phyloP scores from a whole-genome alignment of 495 filamentous ascomycete genomes.

The Entonaema liquescens region DNA sequence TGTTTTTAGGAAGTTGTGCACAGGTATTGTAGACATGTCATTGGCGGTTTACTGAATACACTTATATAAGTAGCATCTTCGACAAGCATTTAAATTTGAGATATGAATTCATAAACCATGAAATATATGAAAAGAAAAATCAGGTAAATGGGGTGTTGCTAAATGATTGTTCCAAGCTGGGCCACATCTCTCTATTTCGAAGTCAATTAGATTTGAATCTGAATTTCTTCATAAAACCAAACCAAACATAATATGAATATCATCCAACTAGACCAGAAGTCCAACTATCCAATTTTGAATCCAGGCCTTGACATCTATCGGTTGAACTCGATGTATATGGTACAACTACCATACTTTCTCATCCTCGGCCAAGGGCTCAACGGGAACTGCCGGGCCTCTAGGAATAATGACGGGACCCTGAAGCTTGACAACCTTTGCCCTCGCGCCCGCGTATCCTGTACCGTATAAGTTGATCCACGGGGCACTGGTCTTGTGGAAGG shows the following conservation, averaged over 20 bases:
- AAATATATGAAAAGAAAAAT: background rate
- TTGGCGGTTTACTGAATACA: no score
- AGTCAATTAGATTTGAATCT: background rate
- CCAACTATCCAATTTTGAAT: background rate
- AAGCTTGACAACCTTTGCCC: conserved; percentile 33
- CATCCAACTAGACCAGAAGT: background rate
- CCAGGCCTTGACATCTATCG: background rate
- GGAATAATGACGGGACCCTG: conserved; percentile 44
- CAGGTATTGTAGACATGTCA: no score
- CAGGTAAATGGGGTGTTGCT: no score
- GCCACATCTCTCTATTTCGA: background rate
- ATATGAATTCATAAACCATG: background rate
- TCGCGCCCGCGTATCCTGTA: conserved; percentile 37
- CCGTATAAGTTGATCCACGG: conserved; percentile 40
- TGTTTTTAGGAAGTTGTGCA: background rate
- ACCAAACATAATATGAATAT: background rate
- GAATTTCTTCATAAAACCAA: background rate
- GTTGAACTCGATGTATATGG: background rate
- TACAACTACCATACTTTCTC: conserved; percentile 14
- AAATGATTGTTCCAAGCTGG: background rate
- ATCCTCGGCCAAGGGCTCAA: conserved; percentile 40
- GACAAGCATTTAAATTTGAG: no score
- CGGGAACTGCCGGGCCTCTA: conserved; percentile 39
- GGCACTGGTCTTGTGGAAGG: conserved; percentile 67
- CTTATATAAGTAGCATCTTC: background rate